Percentiles rank a stretch among this genome's conserved stretches.
Conservation (phyloP, 2,329 filamentous ascomycete genomes). For the Penicillium sp. region DNA sequence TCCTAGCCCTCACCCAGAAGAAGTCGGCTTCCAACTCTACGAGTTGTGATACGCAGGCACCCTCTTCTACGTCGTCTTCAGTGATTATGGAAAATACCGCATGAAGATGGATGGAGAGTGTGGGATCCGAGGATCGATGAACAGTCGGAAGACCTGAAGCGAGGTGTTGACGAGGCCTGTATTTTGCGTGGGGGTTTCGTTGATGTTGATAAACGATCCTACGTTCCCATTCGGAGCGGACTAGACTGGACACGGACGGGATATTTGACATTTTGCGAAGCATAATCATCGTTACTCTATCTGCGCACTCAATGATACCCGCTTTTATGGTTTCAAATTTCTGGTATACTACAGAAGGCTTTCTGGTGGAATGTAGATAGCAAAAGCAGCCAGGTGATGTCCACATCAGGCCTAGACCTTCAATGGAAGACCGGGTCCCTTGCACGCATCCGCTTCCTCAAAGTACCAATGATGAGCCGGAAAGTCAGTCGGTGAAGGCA, state of each 20-base stretch:
- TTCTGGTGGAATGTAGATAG: background rate
- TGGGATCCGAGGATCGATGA: background rate
- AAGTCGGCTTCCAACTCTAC: background rate
- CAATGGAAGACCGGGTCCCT: slow-evolving; percentile 23
- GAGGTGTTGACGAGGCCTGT: background rate
- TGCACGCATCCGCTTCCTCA: slow-evolving; percentile 30
- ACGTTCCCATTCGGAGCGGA: slow-evolving; percentile 6
- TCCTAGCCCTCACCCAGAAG: background rate
- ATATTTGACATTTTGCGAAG: background rate
- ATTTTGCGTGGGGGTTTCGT: background rate
- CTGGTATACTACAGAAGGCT: background rate
- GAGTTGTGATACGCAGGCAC: background rate
- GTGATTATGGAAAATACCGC: background rate
- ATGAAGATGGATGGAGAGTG: background rate
- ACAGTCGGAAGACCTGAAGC: background rate
- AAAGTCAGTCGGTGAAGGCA: slow-evolving; percentile 23
- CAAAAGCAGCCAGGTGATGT: background rate
- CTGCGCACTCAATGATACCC: background rate
- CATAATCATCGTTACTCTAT: background rate
- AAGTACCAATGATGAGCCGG: slow-evolving; percentile 39
- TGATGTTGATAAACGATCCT: background rate
- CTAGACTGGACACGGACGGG: slow-evolving; percentile 12
- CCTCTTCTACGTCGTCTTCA: background rate
- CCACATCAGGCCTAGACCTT: slow-evolving; percentile 9
- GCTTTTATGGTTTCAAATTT: background rate